Evolutionary conservation across 2,329 filamentous ascomycete species (phyloP).

Genomic region (Phoma sp.): DNA sequence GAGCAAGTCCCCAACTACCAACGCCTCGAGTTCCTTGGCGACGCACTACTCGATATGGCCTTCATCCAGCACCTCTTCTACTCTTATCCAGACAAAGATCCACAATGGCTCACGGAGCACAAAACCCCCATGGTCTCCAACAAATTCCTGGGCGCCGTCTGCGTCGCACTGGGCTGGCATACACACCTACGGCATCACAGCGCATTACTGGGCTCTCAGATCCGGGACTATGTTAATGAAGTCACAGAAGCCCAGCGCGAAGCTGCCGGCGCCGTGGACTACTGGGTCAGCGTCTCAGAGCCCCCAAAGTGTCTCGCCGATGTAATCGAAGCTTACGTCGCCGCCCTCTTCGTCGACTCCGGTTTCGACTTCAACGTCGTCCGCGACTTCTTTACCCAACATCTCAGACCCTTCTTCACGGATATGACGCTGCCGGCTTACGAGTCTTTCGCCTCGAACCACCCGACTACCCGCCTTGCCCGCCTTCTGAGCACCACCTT

Average conservation of each 20-base stretch:
- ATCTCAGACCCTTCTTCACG: slow-evolving; percentile 78
- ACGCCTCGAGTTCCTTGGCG: slow-evolving; percentile 88
- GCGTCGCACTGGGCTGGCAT: slow-evolving; percentile 79
- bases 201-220: slow-evolving; percentile 58
- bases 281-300: slow-evolving; percentile 65
- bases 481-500: slow-evolving; percentile 69
- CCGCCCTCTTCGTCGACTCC: slow-evolving; percentile 90
- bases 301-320: slow-evolving; percentile 83
- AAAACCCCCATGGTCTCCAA: slow-evolving; percentile 99
- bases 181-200: slow-evolving; percentile 66
- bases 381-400: slow-evolving; percentile 74
- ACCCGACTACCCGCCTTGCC: slow-evolving; percentile 76
- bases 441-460: slow-evolving; percentile 83
- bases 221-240: slow-evolving; percentile 62
- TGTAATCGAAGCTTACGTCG: slow-evolving; percentile 86
- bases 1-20: slow-evolving; percentile 88
- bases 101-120: slow-evolving; percentile 97
- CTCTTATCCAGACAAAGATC: slow-evolving; percentile 77
- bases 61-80: slow-evolving; percentile 84
- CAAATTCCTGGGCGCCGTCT: slow-evolving; percentile 84
- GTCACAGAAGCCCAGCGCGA: slow-evolving; percentile 61
- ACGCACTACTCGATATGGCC: slow-evolving; percentile 84
- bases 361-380: slow-evolving; percentile 77
- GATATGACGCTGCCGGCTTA: slow-evolving; percentile 77
- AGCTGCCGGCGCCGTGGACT: slow-evolving; percentile 63